Conservation (phyloP, 2,329 filamentous ascomycete species). For the Emmonsia crescens region DNA sequence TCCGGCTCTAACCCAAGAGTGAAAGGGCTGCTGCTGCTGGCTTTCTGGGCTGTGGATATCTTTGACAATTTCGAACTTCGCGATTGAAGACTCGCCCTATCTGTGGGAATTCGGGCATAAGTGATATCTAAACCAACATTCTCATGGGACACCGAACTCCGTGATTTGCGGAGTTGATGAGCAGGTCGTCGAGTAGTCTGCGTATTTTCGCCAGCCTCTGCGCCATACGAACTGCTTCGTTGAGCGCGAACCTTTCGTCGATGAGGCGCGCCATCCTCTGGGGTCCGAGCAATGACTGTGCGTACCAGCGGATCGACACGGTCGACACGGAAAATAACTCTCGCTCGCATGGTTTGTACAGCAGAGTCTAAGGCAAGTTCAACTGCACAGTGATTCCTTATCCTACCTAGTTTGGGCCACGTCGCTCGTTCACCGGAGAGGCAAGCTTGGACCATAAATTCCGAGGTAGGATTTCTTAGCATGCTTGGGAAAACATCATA, state of each 20-base stretch:
- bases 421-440: slow-evolving; percentile 73
- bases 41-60: neutral
- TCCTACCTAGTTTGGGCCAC: slow-evolving; percentile 79
- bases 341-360: slow-evolving; percentile 30
- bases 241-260: neutral
- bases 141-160: slow-evolving; percentile 1
- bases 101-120: neutral
- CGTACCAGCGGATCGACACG: slow-evolving; percentile 16
- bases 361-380: slow-evolving; percentile 59
- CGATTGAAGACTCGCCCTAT: neutral
- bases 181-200: neutral
- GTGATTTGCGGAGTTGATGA: slow-evolving; percentile 2
- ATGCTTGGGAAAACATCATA: slow-evolving; percentile 65
- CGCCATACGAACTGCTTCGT: slow-evolving; percentile 1
- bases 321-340: slow-evolving; percentile 26
- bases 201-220: neutral
- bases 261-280: neutral
- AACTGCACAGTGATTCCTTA: slow-evolving; percentile 78
- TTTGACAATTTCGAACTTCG: neutral
- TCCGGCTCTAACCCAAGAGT: neutral
- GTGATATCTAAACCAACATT: neutral
- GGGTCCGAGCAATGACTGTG: slow-evolving; percentile 4
- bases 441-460: slow-evolving; percentile 75
- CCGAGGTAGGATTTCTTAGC: slow-evolving; percentile 69
- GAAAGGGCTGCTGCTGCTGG: neutral